A percentile compares a stretch with the other conserved stretches of the same genome.
Evolutionary conservation across 177 flowering plant genomes (phyloP).

Genomic region (Vitis hybrid): DNA sequence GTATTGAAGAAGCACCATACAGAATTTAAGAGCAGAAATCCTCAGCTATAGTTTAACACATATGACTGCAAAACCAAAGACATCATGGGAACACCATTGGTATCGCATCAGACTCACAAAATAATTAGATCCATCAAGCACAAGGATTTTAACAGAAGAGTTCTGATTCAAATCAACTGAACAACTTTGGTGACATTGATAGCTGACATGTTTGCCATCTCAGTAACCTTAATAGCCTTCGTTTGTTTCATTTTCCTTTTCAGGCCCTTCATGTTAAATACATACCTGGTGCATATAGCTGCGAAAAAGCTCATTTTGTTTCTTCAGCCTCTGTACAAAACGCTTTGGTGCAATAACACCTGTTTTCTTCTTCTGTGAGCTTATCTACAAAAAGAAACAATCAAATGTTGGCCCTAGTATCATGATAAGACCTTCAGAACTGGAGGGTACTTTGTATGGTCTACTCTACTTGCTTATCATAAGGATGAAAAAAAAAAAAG

Average conservation of each 20-base stretch:
- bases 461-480: too few relatives aligned
- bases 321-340: constrained; percentile 89
- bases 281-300: constrained; percentile 98
- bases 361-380: too few relatives aligned
- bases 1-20: neutral
- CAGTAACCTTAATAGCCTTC: too few relatives aligned
- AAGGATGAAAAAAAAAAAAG: too few relatives aligned
- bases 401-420: too few relatives aligned
- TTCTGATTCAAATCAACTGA: neutral
- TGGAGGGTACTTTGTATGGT: too few relatives aligned
- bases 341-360: constrained; percentile 63
- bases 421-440: too few relatives aligned
- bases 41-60: neutral
- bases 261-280: too few relatives aligned
- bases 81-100: neutral
- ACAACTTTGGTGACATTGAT: too few relatives aligned
- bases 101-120: neutral
- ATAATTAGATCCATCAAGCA: neutral
- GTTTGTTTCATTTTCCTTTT: too few relatives aligned
- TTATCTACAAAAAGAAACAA: too few relatives aligned
- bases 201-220: too few relatives aligned
- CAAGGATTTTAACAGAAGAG: neutral
- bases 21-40: neutral
- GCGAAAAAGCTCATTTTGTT: constrained; percentile 94
- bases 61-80: neutral